Percentiles rank a stretch among this genome's conserved stretches.
Conservation (phyloP, 2,329 filamentous ascomycete species). For the Colletotrichum nymphaeae region DNA sequence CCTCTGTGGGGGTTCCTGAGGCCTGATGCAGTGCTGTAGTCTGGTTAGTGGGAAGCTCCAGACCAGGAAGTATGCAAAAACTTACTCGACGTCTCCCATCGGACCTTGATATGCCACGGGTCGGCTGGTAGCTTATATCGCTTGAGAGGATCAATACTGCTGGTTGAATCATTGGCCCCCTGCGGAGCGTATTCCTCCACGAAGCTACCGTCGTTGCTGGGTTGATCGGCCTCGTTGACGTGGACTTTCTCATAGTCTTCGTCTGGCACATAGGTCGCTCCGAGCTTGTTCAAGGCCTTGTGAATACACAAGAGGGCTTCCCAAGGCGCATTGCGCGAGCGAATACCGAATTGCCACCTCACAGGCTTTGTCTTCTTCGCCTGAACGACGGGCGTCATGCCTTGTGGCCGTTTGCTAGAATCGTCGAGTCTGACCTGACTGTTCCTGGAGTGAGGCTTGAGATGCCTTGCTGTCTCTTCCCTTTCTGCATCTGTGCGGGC, state of each 20-base stretch:
- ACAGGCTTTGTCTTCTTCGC: conserved; percentile 82
- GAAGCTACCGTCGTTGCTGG: conserved; percentile 55
- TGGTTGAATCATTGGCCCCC: conserved; percentile 49
- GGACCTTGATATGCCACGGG: conserved; percentile 92
- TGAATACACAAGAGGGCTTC: conserved; percentile 97
- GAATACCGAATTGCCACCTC: conserved; percentile 98
- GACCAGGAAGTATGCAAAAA: conserved; percentile 55
- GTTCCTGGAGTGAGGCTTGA: conserved; percentile 83
- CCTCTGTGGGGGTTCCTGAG: conserved; percentile 36
- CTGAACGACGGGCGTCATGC: conserved; percentile 68
- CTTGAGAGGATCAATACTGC: conserved; percentile 62
- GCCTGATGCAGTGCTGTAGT: conserved; percentile 54
- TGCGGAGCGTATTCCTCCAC: conserved; percentile 51
- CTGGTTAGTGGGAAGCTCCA: conserved; percentile 8
- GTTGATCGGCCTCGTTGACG: conserved; percentile 53
- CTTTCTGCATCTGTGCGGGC: conserved; percentile 78
- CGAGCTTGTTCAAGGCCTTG: conserved; percentile 87
- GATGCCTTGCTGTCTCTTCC: conserved; percentile 80
- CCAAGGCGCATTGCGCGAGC: conserved; percentile 91
- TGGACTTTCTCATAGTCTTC: conserved; percentile 66
- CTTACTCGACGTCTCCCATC: conserved; percentile 87
- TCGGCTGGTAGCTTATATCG: conserved; percentile 91
- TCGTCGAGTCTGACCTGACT: conserved; percentile 77
- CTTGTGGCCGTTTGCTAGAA: conserved; percentile 67
- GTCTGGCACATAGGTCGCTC: conserved; percentile 85